Percentiles rank a stretch among this genome's conserved stretches.
These are phyloP conservation scores for Avena eriantha DNA, from an alignment of 176 grass and related monocot genomes.

Conservation along the genomic window DNA sequence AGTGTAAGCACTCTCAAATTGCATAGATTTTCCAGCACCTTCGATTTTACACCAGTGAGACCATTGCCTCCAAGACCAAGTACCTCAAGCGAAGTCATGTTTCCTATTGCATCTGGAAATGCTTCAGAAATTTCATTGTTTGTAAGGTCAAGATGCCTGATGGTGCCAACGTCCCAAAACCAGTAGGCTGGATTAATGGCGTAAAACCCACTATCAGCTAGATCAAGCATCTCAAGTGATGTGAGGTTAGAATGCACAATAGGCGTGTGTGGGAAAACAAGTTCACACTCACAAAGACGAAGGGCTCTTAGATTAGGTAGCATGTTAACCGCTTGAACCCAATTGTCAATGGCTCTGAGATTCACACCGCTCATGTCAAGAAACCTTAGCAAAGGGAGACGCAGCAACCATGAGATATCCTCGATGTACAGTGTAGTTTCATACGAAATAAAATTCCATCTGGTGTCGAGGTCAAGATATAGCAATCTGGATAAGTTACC, in stretches of 20 bases:
- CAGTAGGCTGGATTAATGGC: slow-evolving; percentile 7
- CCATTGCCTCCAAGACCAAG: neutral
- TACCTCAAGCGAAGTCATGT: slow-evolving; percentile 12
- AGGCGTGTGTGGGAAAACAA: neutral
- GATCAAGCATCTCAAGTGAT: neutral
- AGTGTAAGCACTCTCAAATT: slow-evolving; percentile 6
- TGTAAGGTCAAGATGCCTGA: neutral
- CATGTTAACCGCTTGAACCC: neutral
- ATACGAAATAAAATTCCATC: neutral
- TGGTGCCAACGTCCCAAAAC: slow-evolving; percentile 20
- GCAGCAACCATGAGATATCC: neutral
- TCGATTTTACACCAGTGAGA: neutral
- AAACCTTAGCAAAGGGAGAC: neutral
- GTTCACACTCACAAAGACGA: rapidly evolving
- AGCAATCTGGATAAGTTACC: slow-evolving; percentile 10
- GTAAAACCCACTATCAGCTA: neutral
- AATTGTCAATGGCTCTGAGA: neutral
- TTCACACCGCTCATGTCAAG: neutral
- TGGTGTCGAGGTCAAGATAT: neutral
- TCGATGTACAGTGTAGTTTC: neutral
- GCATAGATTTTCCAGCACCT: neutral
- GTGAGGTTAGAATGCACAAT: neutral
- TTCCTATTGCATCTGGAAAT: slow-evolving; percentile 1
- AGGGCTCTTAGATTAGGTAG: neutral
- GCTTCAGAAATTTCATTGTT: neutral